These are phyloP conservation scores for Xylona heveae DNA, from an alignment of 495 filamentous ascomycete species.

Conservation along the genomic window DNA sequence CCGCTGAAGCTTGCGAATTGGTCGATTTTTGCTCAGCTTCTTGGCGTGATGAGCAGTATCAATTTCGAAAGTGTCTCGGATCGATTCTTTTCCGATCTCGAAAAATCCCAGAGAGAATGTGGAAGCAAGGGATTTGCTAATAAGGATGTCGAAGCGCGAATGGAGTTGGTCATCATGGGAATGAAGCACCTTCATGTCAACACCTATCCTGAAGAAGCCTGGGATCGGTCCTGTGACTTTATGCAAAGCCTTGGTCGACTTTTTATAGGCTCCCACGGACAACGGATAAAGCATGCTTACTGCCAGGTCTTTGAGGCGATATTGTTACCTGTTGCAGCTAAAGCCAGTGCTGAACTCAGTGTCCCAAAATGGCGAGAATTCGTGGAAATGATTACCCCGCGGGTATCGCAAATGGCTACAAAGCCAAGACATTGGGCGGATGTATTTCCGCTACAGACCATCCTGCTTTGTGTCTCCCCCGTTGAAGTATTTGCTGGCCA, in stretches of 20 bases:
- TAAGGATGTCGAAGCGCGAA: slow-evolving; percentile 49
- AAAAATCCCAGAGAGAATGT: slow-evolving; percentile 50
- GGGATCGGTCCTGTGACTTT: slow-evolving; percentile 76
- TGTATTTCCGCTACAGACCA: slow-evolving; percentile 66
- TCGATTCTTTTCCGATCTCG: slow-evolving; percentile 62
- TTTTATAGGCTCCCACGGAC: slow-evolving; percentile 68
- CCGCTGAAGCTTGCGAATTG: slow-evolving; percentile 79
- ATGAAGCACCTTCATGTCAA: slow-evolving; percentile 76
- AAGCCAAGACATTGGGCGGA: slow-evolving; percentile 84
- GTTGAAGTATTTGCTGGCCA: slow-evolving; percentile 63
- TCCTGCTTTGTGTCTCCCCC: slow-evolving; percentile 70
- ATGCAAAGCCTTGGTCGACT: slow-evolving; percentile 59
- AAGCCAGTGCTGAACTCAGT: slow-evolving; percentile 47
- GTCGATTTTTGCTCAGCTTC: slow-evolving; percentile 74
- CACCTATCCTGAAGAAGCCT: slow-evolving; percentile 43
- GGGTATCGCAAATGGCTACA: slow-evolving; percentile 57
- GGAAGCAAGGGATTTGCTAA: slow-evolving; percentile 31
- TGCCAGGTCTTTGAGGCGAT: slow-evolving; percentile 77
- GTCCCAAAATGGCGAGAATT: slow-evolving; percentile 73
- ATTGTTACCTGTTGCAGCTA: slow-evolving; percentile 69
- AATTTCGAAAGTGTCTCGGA: slow-evolving; percentile 69
- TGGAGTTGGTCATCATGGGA: slow-evolving; percentile 66
- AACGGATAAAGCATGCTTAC: slow-evolving; percentile 77
- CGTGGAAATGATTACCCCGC: slow-evolving; percentile 48
- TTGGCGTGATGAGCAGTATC: slow-evolving; percentile 86